Evolutionary conservation across 2,329 filamentous ascomycete genomes (phyloP).

Genomic region (Ophiostoma populinum): DNA sequence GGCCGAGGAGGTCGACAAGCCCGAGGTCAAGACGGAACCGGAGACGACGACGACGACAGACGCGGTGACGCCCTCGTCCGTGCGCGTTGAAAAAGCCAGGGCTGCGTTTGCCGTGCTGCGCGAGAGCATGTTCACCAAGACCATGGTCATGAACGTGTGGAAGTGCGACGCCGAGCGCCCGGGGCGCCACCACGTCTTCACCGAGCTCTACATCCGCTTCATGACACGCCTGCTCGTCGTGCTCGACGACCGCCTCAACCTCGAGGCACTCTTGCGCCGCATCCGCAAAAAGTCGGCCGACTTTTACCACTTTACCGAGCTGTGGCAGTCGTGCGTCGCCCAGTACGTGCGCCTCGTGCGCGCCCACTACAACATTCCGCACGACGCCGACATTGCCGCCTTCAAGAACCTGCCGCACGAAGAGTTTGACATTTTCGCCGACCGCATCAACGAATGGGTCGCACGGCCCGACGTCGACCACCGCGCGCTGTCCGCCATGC

Average conservation of each 20-base stretch:
- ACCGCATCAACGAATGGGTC: conserved; percentile 38
- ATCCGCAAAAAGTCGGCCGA: conserved; percentile 71
- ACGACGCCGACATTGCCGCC: conserved; percentile 32
- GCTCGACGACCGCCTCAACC: conserved; percentile 54
- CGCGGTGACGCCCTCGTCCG: too few species aligned
- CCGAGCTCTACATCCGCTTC: conserved; percentile 68
- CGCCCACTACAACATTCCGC: conserved; percentile 26
- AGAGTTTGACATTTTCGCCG: conserved; percentile 39
- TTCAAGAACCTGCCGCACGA: conserved; percentile 37
- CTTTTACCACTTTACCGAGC: conserved; percentile 43
- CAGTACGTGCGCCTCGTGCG: conserved; percentile 37
- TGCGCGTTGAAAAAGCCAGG: conserved; percentile 42
- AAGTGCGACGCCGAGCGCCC: conserved; percentile 73
- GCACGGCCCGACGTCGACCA: conserved; percentile 22
- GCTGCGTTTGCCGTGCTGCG: conserved; percentile 65
- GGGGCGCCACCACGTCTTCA: conserved; percentile 84
- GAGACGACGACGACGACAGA: too few species aligned
- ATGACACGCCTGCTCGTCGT: conserved; percentile 60
- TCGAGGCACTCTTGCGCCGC: conserved; percentile 63
- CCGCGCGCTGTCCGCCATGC: conserved; percentile 34
- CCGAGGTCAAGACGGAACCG: background rate
- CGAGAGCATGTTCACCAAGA: conserved; percentile 70
- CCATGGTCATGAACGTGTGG: conserved; percentile 89
- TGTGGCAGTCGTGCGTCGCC: conserved; percentile 39
- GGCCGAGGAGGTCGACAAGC: too few species aligned